Percentiles rank a stretch among this genome's conserved stretches.
phyloP scores from a whole-genome alignment of 495 filamentous ascomycete genomes.

The Penicillium cataractarum region DNA sequence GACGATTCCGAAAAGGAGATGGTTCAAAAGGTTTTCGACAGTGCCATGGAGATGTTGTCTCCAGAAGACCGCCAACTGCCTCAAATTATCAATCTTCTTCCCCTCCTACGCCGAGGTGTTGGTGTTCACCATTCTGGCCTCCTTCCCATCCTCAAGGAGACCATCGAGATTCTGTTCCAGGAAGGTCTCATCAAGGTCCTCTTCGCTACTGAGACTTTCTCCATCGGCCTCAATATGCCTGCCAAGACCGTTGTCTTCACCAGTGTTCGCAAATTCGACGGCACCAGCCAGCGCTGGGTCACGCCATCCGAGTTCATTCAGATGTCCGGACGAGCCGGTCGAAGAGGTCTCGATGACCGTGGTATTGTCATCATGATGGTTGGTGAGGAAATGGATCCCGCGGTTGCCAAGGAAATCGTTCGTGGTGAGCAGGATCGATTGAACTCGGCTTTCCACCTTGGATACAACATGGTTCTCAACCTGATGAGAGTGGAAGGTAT shows the following conservation, averaged over 20 bases:
- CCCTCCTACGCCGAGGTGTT: conserved; percentile 86
- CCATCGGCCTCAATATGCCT: conserved; percentile 98
- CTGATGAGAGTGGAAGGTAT: conserved; percentile 94
- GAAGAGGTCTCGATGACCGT: conserved; percentile 94
- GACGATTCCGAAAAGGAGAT: conserved; percentile 93
- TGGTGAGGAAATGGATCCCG: conserved; percentile 94
- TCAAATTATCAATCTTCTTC: conserved; percentile 90
- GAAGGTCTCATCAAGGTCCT: conserved; percentile 97
- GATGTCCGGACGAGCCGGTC: conserved; percentile 95
- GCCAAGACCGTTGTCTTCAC: conserved; percentile 99
- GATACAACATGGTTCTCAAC: conserved; percentile 99
- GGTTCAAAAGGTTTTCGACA: conserved; percentile 91
- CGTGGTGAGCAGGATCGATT: conserved; percentile 94
- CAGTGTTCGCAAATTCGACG: conserved; percentile 92
- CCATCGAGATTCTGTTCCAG: conserved; percentile 98
- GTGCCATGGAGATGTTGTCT: conserved; percentile 84
- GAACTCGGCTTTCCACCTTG: conserved; percentile 95
- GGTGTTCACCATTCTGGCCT: conserved; percentile 97
- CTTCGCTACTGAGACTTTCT: conserved; percentile 98
- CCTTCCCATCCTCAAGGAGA: conserved; percentile 95
- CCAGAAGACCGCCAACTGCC: conserved; percentile 86
- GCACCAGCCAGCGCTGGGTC: conserved; percentile 77
- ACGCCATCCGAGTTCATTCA: conserved; percentile 97
- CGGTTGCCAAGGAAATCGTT: conserved; percentile 88
- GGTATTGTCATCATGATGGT: conserved; percentile 99